Percentiles rank a stretch among this genome's conserved stretches.
phyloP scores from a whole-genome alignment of 306 rosid species.

The Quercus parvula region DNA sequence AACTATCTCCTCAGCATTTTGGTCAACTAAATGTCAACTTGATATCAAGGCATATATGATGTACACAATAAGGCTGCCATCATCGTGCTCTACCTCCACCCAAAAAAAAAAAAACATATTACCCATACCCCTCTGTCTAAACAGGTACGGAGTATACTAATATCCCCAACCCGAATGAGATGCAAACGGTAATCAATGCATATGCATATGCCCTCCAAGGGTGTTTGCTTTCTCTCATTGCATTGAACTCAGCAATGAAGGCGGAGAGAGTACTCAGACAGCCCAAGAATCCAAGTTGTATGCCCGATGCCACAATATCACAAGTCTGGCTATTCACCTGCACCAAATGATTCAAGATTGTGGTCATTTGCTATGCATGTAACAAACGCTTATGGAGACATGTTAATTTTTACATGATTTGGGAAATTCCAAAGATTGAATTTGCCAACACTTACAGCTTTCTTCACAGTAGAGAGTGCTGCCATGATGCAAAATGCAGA shows the following conservation, averaged over 20 bases:
- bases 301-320: conserved; percentile 51
- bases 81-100: background rate
- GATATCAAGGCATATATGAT: background rate
- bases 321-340: conserved; percentile 55
- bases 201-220: conserved; percentile 79
- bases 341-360: conserved; percentile 17
- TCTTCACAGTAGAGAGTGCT: conserved; percentile 53
- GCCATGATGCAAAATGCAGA: conserved; percentile 81
- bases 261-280: conserved; percentile 87
- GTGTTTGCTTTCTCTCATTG: conserved; percentile 62
- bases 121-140: conserved; percentile 52
- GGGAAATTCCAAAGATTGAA: background rate
- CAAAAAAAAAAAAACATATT: background rate
- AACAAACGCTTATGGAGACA: background rate
- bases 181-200: conserved; percentile 48
- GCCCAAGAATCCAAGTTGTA: conserved; percentile 66
- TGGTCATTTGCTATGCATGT: background rate
- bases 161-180: conserved; percentile 57
- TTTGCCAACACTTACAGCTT: conserved; percentile 40
- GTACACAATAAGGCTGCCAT: background rate
- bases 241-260: conserved; percentile 77
- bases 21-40: background rate
- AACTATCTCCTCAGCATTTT: too few species aligned
- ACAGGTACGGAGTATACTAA: conserved; percentile 62
- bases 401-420: background rate